Evolutionary conservation across 805 yeast genomes (phyloP).

Genomic region (Kodamaea lidongshanica): DNA sequence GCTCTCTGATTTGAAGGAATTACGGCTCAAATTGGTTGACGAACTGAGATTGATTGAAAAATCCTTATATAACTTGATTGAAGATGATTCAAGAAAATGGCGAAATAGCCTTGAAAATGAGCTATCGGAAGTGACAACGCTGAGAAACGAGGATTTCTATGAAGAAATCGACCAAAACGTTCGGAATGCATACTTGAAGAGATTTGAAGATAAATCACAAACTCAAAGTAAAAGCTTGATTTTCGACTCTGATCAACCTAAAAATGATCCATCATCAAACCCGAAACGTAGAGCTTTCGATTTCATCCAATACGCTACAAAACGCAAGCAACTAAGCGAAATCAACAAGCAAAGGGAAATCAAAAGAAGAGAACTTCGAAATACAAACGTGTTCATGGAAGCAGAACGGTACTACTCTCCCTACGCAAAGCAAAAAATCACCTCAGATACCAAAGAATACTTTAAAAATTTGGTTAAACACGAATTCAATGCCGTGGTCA

Average conservation of each 20-base stretch:
- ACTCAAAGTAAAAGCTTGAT: not conserved
- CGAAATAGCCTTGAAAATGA: slow-evolving; percentile 21
- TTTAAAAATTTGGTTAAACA: slow-evolving; percentile 19
- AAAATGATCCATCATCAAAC: slow-evolving; percentile 9
- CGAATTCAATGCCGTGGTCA: slow-evolving; percentile 28
- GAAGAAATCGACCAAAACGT: slow-evolving; percentile 7
- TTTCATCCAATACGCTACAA: slow-evolving; percentile 51
- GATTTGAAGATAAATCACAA: not conserved
- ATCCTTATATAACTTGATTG: slow-evolving; percentile 60
- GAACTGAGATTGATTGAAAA: slow-evolving; percentile 78
- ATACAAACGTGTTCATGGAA: slow-evolving; percentile 27
- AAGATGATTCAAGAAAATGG: slow-evolving; percentile 31
- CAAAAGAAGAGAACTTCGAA: slow-evolving; percentile 17
- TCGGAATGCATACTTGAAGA: slow-evolving; percentile 1
- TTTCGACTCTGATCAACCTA: slow-evolving; percentile 8
- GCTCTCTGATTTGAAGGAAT: slow-evolving; percentile 60
- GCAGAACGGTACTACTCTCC: slow-evolving; percentile 37
- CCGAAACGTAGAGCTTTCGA: slow-evolving; percentile 33
- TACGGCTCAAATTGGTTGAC: slow-evolving; percentile 66
- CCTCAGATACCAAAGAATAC: slow-evolving; percentile 17
- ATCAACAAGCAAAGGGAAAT: slow-evolving; percentile 16
- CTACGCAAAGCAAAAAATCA: slow-evolving; percentile 21
- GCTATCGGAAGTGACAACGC: slow-evolving; percentile 10
- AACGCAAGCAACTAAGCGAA: slow-evolving; percentile 35
- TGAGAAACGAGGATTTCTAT: slow-evolving; percentile 11